Evolutionary conservation across 139 green algal species (phyloP).

Genomic region (Auxenochlorella pyrenoidosa): DNA sequence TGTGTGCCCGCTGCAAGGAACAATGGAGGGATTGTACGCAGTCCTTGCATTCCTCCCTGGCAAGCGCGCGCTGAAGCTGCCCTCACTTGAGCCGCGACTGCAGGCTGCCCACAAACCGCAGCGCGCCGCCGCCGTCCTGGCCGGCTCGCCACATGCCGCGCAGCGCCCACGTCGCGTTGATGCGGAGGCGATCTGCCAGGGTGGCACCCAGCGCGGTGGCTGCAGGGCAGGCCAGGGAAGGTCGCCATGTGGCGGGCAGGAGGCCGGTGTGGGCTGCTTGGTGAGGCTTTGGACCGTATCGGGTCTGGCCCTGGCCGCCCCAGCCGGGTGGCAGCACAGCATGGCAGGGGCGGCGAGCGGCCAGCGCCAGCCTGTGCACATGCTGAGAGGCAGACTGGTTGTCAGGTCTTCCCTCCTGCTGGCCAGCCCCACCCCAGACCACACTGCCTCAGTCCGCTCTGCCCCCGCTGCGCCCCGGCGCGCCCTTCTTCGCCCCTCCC

Average conservation of each 20-base stretch:
- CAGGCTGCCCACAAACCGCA: constrained; percentile 21
- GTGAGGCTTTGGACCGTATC: too few species aligned
- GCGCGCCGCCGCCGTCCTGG: not conserved
- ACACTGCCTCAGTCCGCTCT: too few species aligned
- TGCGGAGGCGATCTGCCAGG: constrained; percentile 60
- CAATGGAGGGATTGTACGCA: not conserved
- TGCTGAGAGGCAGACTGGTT: too few species aligned
- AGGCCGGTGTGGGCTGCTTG: too few species aligned
- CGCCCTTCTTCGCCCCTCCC: too few species aligned
- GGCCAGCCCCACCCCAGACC: too few species aligned
- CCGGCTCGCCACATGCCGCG: constrained; percentile 18
- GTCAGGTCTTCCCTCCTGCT: too few species aligned
- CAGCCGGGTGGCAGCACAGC: not conserved
- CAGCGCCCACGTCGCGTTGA: constrained; percentile 63
- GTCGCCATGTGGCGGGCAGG: not conserved
- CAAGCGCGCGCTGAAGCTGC: too few species aligned
- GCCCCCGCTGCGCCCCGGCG: too few species aligned
- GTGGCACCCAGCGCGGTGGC: constrained; percentile 49
- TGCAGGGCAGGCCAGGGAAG: not conserved
- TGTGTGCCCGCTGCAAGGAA: not conserved
- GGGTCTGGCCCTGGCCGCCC: too few species aligned
- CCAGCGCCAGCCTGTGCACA: not conserved
- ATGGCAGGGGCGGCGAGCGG: not conserved
- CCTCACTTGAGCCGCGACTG: constrained; percentile 21
- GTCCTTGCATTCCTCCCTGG: not conserved